Evolutionary conservation across 2,329 filamentous ascomycete genomes (phyloP), one percentile per base, ranked within the genome.

Genomic region (Clonostachys byssicola): DNA sequence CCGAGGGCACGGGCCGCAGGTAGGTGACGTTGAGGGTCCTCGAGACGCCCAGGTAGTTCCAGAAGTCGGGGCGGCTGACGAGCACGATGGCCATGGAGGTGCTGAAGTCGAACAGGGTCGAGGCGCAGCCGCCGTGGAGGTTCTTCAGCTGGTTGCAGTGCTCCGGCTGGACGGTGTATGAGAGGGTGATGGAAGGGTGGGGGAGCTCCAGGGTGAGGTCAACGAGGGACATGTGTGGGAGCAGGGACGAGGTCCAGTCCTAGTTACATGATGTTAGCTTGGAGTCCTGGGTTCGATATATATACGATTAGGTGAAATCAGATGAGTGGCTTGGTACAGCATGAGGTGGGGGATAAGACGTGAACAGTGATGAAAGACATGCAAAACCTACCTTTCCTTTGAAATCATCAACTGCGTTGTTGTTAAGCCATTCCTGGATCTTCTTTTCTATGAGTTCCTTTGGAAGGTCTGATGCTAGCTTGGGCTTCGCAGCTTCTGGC

Each of bases 11-110:
- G 2, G 86, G 85, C 1, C 83, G 74, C 50, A 89, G 64, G 61
- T 87, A 90, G 0, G 82, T 87, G 40, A 86, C 74, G 56, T 77
- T 81, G 46, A 90, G 70, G 23, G 80, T 83, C 49, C 86, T 75
- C 58, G 73, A 82, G 23, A 89, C 84, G 36, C 86, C 85, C 20
- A 83, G 72, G 38, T 66, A 68, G 47, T 73, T 66, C 78, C 85
- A 88, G 60, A 76, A 81, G 6, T 82, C 85, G 0, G 78, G 78
- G 18, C 67, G 68, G 41, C 75, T 74, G 45, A 85, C 62, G 36
- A 83, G 72, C 10, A 75, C 63, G 12, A 89, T 63, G 5, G 81
- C 71, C 16, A 80, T 61, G 4, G 80, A 80, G 0, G 86, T 88
- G 54, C 80, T 75, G 48, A 78, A 68, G 65, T 90, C 87, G 54